These are phyloP conservation scores for Penicillium steckii DNA, from an alignment of 495 filamentous ascomycete genomes.

Conservation along the genomic window DNA sequence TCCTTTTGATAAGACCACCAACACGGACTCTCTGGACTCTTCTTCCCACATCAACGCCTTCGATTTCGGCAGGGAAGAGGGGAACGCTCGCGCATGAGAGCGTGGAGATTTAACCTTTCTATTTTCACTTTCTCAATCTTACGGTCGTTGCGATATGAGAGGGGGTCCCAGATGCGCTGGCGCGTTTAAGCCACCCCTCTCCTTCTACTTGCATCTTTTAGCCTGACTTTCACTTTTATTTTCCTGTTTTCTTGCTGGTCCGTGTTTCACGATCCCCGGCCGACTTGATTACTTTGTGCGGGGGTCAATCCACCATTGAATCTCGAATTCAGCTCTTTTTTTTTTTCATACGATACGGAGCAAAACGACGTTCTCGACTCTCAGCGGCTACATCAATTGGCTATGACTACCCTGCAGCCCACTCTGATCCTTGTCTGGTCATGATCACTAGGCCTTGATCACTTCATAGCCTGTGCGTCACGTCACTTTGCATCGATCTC, in stretches of 20 bases:
- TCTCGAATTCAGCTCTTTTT: constrained; percentile 5
- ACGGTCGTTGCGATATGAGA: constrained; percentile 1
- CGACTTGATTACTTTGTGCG: constrained; percentile 6
- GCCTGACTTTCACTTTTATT: constrained; percentile 1
- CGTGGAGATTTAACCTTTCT: neutral
- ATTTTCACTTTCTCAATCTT: constrained; percentile 1
- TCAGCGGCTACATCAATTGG: constrained; percentile 13
- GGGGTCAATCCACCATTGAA: constrained; percentile 15
- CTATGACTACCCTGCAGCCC: neutral
- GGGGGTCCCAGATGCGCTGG: constrained; percentile 7
- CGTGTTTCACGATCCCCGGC: constrained; percentile 8
- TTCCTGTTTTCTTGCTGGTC: neutral
- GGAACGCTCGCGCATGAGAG: neutral
- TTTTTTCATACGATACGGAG: constrained; percentile 30
- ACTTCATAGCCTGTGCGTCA: constrained; percentile 14
- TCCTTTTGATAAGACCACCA: no score
- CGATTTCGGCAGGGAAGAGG: neutral
- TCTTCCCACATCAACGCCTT: neutral
- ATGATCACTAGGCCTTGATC: constrained; percentile 7
- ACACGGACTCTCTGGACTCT: neutral
- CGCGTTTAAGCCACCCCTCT: neutral
- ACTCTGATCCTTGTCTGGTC: neutral
- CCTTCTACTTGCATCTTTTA: neutral
- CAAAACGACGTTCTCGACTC: constrained; percentile 2
- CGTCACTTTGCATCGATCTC: constrained; percentile 8